These are phyloP conservation scores for Ballota nigra DNA, from an alignment of 257 asterid genomes.

Conservation along the genomic window DNA sequence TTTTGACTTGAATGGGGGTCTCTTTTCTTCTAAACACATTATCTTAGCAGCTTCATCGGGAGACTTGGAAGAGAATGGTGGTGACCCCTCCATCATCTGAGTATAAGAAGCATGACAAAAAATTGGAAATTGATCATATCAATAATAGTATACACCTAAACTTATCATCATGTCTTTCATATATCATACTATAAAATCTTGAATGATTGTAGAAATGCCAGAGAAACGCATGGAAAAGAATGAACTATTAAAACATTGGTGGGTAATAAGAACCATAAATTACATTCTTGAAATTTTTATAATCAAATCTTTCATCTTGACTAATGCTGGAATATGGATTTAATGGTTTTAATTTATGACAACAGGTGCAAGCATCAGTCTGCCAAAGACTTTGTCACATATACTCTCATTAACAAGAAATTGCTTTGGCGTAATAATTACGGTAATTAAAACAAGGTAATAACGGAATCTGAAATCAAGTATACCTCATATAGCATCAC, in stretches of 20 bases:
- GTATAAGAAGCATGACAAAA: slow-evolving; percentile 8
- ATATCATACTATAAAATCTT: not conserved
- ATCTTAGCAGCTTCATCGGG: slow-evolving; percentile 61
- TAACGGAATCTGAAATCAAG: not conserved
- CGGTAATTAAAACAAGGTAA: slow-evolving; percentile 5
- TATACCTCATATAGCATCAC: slow-evolving; percentile 83
- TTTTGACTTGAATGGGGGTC: slow-evolving; percentile 82
- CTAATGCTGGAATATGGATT: not conserved
- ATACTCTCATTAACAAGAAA: not conserved
- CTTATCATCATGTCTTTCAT: not conserved
- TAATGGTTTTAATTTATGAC: not conserved
- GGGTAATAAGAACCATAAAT: not conserved
- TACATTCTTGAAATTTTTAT: not conserved
- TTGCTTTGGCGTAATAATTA: not conserved
- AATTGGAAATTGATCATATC: not conserved
- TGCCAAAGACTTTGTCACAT: not conserved
- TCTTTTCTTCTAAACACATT: slow-evolving; percentile 68
- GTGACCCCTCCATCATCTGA: slow-evolving; percentile 89
- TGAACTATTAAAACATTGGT: not conserved
- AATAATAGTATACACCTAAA: not conserved
- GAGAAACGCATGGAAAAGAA: not conserved
- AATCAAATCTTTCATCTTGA: not conserved
- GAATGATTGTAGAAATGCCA: not conserved
- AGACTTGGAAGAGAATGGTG: slow-evolving; percentile 76
- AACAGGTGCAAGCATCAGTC: not conserved